phyloP scores from a whole-genome alignment of 768 basidiomycete genomes.

The Amanita jacksonii region DNA sequence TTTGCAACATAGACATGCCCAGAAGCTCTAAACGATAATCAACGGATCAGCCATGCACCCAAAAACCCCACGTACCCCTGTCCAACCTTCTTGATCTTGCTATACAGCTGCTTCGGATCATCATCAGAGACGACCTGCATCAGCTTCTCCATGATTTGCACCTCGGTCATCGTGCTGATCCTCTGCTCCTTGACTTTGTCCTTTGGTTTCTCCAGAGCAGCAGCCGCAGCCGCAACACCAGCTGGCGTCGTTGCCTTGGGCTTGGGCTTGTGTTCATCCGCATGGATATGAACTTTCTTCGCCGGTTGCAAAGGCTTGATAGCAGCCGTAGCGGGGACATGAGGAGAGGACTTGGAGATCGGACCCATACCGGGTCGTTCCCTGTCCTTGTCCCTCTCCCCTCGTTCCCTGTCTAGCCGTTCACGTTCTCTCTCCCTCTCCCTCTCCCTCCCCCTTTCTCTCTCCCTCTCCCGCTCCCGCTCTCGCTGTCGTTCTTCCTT shows the following conservation, averaged over 20 bases:
- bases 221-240: conserved; percentile 47
- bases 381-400: conserved; percentile 18
- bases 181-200: conserved; percentile 77
- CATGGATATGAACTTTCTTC: conserved; percentile 63
- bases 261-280: conserved; percentile 21
- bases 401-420: conserved; percentile 9
- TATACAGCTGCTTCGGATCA: conserved; percentile 85
- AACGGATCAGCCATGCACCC: too few species aligned
- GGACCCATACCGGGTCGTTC: conserved; percentile 28
- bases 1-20: conserved; percentile 98
- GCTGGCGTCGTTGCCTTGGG: conserved; percentile 35
- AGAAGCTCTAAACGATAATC: conserved; percentile 92
- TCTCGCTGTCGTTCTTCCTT: conserved; percentile 12
- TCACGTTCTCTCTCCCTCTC: conserved; percentile 12
- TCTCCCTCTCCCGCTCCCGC: conserved; percentile 17
- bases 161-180: conserved; percentile 94
- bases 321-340: conserved; percentile 40
- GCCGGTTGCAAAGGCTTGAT: conserved; percentile 69
- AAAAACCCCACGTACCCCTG: conserved; percentile 93
- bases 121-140: conserved; percentile 77
- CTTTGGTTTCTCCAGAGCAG: conserved; percentile 57
- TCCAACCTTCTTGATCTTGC: conserved; percentile 97
- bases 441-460: conserved; percentile 12
- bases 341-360: conserved; percentile 36
- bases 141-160: conserved; percentile 97